phyloP scores from a whole-genome alignment of 192 early-diverging fungal genomes.

The Entomortierella lignicola region DNA sequence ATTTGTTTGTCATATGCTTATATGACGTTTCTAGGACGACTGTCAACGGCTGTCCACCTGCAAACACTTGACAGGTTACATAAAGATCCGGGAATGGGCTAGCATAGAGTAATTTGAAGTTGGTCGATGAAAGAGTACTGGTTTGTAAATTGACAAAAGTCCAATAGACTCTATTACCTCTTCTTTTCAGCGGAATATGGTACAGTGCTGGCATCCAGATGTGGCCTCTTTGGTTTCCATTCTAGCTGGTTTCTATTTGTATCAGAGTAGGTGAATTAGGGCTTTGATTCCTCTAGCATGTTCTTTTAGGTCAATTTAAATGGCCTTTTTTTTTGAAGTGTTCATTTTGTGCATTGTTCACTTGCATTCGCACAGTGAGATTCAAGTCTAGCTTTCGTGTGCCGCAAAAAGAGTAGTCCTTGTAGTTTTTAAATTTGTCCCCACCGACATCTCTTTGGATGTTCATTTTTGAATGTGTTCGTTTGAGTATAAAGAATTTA shows the following conservation, averaged over 20 bases:
- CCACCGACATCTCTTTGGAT: conserved; percentile 36
- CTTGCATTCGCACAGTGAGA: conserved; percentile 74
- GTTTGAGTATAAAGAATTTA: too few species aligned
- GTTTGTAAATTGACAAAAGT: not conserved
- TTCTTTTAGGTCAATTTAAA: not conserved
- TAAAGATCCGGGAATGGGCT: conserved; percentile 69
- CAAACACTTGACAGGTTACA: conserved; percentile 73
- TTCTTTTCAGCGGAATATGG: conserved; percentile 47
- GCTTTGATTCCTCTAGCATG: too few species aligned
- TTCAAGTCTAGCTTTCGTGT: conserved; percentile 72
- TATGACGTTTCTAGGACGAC: conserved; percentile 74
- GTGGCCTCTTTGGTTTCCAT: conserved; percentile 42
- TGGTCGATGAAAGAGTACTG: not conserved
- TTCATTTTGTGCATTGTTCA: not conserved
- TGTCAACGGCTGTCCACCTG: conserved; percentile 75
- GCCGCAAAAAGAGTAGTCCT: conserved; percentile 80
- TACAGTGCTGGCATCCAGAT: conserved; percentile 27
- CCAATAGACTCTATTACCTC: conserved; percentile 27
- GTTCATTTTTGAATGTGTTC: conserved; percentile 18
- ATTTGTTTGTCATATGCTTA: conserved; percentile 71
- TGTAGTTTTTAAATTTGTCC: conserved; percentile 46
- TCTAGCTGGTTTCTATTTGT: conserved; percentile 27
- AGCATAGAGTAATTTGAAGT: not conserved
- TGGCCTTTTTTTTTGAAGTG: too few species aligned
- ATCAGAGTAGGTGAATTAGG: not conserved